phyloP scores from a whole-genome alignment of 257 asterid genomes.

The Ehretia macrophylla region DNA sequence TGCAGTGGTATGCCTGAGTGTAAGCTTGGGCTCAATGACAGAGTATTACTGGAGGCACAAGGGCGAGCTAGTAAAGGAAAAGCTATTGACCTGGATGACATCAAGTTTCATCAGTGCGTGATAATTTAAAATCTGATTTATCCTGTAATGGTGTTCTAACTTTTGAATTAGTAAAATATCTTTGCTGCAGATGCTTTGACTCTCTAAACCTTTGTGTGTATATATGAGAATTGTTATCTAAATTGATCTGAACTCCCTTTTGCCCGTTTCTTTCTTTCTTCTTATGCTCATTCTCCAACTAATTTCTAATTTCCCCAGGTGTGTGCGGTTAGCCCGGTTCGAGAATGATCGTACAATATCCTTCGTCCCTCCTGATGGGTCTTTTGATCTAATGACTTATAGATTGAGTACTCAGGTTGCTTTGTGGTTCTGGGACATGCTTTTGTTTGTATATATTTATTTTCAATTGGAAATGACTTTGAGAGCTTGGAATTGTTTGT shows the following conservation, averaged over 20 bases:
- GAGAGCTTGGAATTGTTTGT: slow-evolving; percentile 11
- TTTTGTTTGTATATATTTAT: background rate
- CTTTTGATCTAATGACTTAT: slow-evolving; percentile 99
- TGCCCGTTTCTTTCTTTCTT: slow-evolving; percentile 3
- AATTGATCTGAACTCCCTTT: background rate
- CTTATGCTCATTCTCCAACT: slow-evolving; percentile 11
- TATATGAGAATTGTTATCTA: background rate
- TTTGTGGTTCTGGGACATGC: slow-evolving; percentile 2
- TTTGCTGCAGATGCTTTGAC: background rate
- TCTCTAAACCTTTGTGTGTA: too few relatives aligned
- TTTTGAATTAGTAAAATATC: background rate
- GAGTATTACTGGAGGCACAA: slow-evolving; percentile 95
- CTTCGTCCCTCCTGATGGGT: slow-evolving; percentile 97
- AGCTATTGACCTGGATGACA: slow-evolving; percentile 97
- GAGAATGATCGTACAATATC: slow-evolving; percentile 97
- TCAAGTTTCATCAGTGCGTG: slow-evolving; percentile 97
- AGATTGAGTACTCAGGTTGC: slow-evolving; percentile 96
- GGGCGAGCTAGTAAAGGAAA: slow-evolving; percentile 94
- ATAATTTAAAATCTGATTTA: slow-evolving; percentile 14
- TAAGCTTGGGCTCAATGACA: slow-evolving; percentile 98
- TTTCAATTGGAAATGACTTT: background rate
- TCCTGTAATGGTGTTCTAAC: background rate
- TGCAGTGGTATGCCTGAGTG: slow-evolving; percentile 99
- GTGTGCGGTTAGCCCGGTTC: slow-evolving; percentile 97
- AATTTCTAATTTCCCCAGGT: slow-evolving; percentile 46